Evolutionary conservation across 495 filamentous ascomycete genomes (phyloP), one percentile per base, ranked within the genome.

Genomic region (Melanomma pulvis-pyrius): DNA sequence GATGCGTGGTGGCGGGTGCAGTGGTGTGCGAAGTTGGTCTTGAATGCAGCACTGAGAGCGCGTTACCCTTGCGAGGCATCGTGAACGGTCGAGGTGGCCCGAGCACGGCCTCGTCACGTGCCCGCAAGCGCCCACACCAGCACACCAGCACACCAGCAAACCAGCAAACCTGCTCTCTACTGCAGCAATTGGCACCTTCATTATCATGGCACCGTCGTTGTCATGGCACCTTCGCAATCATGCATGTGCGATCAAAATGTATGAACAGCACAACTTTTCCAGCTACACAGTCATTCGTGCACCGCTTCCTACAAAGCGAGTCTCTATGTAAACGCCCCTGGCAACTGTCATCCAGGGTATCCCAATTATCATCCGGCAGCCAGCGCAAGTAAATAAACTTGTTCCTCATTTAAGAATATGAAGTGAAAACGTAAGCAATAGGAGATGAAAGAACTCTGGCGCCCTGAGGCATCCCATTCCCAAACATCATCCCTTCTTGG

Each of bases 321-420:
- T 54, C 19, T 59, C 63, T 60, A 59, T 19, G 2, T 36, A 52
- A 22, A 22, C 49, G 17, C 9, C 46, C 56, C 56, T 55, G 63
- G 56, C 26, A 24, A 41, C 30, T 53, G 55, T 13, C 25, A 46
- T 59, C 64, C 64, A 61, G 49, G 64, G 58, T 67, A 67, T 67
- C 64, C 57, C 32, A 22, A 55, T 25, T 29, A 50, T 30, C 24
- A 49, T 19, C 19, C 21, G 15, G 30, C 12, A 47, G 15, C 36
- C 13, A n/a, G 19, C 54, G 36, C 25, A 59, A 15, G 11, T 25
- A 59, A 19, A 26, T 25, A 47, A 15, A 22, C 17, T n/a, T 50
- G n/a, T 6, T 12, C 48, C 39, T 44, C 39, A 44, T 44, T 44
- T 44, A 44, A 6, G 39, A 44, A 9, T n/a, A 28, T 13, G 44